A percentile compares a stretch with the other conserved stretches of the same genome.
Evolutionary conservation across 495 filamentous ascomycete species (phyloP).

Genomic region (Neurospora sublineolata): DNA sequence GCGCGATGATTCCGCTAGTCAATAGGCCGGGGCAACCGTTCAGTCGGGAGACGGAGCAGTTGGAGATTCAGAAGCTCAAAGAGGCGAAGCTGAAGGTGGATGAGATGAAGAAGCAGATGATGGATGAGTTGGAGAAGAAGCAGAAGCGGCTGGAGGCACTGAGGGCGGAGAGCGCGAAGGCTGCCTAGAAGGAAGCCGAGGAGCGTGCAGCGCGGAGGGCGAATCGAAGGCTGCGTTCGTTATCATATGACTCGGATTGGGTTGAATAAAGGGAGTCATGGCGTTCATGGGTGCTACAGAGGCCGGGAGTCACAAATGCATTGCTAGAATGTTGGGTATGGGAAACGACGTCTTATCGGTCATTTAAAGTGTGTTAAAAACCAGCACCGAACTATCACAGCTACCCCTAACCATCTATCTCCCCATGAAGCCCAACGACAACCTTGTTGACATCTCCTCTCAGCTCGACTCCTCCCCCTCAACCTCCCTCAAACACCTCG

Average conservation of each 20-base stretch:
- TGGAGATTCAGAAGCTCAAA: conserved; percentile 61
- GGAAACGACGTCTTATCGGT: neutral
- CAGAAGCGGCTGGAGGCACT: conserved; percentile 38
- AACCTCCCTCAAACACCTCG: conserved; percentile 14
- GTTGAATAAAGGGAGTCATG: neutral
- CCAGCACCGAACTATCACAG: neutral
- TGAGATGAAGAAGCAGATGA: conserved; percentile 48
- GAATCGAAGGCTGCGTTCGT: neutral
- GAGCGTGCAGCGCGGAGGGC: neutral
- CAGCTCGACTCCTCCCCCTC: neutral
- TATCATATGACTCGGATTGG: neutral
- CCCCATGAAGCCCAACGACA: neutral
- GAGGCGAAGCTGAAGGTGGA: conserved; percentile 60
- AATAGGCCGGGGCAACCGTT: conserved; percentile 59
- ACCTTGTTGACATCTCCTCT: neutral
- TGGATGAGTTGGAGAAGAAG: conserved; percentile 52
- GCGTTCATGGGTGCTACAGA: neutral
- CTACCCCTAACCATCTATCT: neutral
- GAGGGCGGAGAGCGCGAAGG: conserved; percentile 21
- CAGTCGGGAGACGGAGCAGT: conserved; percentile 59
- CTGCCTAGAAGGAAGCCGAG: neutral
- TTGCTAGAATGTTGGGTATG: neutral
- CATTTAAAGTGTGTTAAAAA: neutral
- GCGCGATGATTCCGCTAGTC: conserved; percentile 57
- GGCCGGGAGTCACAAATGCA: neutral